These are phyloP conservation scores for Pseudogymnoascus sp. DNA, from an alignment of 2,329 filamentous ascomycete species.

Conservation along the genomic window DNA sequence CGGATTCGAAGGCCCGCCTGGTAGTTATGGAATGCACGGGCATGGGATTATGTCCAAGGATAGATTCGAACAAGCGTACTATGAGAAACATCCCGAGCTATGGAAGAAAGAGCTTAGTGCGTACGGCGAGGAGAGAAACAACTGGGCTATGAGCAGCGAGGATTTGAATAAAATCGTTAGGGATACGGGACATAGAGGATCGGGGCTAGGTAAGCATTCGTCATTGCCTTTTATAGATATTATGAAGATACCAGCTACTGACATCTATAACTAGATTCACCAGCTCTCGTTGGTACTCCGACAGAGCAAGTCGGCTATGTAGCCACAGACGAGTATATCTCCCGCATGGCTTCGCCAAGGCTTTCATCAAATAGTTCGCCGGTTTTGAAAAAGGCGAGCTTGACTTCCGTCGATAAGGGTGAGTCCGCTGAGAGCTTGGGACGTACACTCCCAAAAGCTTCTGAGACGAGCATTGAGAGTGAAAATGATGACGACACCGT, in stretches of 20 bases:
- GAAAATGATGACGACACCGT: slow-evolving; percentile 48
- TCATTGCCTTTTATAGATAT: slow-evolving; percentile 16
- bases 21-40: slow-evolving; percentile 87
- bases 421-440: slow-evolving; percentile 36
- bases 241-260: slow-evolving; percentile 16
- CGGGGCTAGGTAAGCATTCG: slow-evolving; percentile 41
- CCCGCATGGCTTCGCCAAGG: slow-evolving; percentile 63
- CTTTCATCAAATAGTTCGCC: slow-evolving; percentile 35
- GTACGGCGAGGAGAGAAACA: slow-evolving; percentile 49
- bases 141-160: slow-evolving; percentile 81
- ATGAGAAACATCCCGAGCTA: slow-evolving; percentile 81
- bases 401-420: slow-evolving; percentile 29
- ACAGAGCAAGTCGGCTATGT: slow-evolving; percentile 87
- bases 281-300: slow-evolving; percentile 62
- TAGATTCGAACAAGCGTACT: slow-evolving; percentile 85
- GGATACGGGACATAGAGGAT: slow-evolving; percentile 50
- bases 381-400: background rate
- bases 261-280: slow-evolving; percentile 46
- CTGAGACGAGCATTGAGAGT: slow-evolving; percentile 34
- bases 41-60: slow-evolving; percentile 70
- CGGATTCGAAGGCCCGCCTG: slow-evolving; percentile 66
- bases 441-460: slow-evolving; percentile 28
- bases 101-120: slow-evolving; percentile 59
- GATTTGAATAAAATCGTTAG: slow-evolving; percentile 86
- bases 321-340: slow-evolving; percentile 75